Evolutionary conservation across 768 basidiomycete species (phyloP), one percentile per base, ranked within the genome.

Genomic region (Aureoboletus auriporus): DNA sequence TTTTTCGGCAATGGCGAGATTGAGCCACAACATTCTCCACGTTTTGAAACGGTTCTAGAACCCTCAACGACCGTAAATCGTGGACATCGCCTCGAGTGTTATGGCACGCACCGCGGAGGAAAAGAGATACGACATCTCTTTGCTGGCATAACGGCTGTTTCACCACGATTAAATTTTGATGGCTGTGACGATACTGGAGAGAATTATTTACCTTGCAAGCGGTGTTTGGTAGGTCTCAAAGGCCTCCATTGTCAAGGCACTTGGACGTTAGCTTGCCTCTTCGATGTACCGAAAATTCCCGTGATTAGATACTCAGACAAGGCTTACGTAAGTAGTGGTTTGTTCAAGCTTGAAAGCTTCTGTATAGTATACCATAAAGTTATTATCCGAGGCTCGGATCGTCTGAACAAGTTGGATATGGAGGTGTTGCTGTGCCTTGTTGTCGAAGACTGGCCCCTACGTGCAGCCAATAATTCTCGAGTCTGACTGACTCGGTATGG

Each of bases 121-220:
- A 75, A 98, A 99, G 39, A 99, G 78, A 68, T 92, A 78, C 9
- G 93, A 85, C 95, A 98, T 98, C 72, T 98, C 94, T 68, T 93
- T 94, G 76, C 91, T 95, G 16, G 96, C 96, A 89, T 98, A 99
- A 42, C 95, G 94, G 63, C 94, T 97, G 59, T 28, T 49, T 45
- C 38, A 46, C 16, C 6, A 17, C 17, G 26, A 28, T 36, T 44
- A 37, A 52, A 42, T 14, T 46, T 39, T 43, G 46, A 36, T 33
- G 13, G 23, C 11, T 39, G 23, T 13, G 37, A 50, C 16, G 17
- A 29, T 12, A 23, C 8, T 42, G 7, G 42, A 10, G 14, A 16
- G 50, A 36, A 16, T n/a, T 6, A 36, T 67, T 52, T 20, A 88
- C 88, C 87, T 90, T 17, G 88, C 82, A 31, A 91, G 77, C 4